phyloP scores from a whole-genome alignment of 352 stramenopile species.

The Pythium phragmitis region DNA sequence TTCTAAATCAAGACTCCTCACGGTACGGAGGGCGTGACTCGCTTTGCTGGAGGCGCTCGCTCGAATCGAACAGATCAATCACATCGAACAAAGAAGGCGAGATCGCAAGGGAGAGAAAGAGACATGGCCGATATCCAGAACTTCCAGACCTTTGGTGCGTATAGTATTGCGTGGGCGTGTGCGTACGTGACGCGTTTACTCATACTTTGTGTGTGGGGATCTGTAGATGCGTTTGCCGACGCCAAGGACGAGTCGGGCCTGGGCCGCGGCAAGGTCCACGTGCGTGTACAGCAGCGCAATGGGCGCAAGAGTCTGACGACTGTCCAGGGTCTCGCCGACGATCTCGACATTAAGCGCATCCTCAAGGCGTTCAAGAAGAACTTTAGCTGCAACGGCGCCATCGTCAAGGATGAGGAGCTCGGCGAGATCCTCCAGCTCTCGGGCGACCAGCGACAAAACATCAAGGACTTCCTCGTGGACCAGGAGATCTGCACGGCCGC shows the following conservation, averaged over 20 bases:
- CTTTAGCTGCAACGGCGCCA: constrained; percentile 99
- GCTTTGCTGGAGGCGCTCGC: not conserved
- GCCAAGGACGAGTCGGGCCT: constrained; percentile 87
- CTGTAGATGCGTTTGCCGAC: constrained; percentile 82
- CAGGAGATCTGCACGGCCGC: constrained; percentile 98
- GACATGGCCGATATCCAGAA: constrained; percentile 87
- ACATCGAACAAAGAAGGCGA: constrained; percentile 2
- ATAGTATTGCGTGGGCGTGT: not conserved
- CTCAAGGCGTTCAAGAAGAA: constrained; percentile 99
- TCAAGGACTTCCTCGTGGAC: constrained; percentile 98
- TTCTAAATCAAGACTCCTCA: constrained; percentile 8
- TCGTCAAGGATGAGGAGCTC: constrained; percentile 98
- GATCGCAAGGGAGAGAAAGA: constrained; percentile 19
- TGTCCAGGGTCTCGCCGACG: constrained; percentile 96
- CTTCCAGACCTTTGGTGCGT: constrained; percentile 88
- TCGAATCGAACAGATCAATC: not conserved
- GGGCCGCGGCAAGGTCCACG: constrained; percentile 93
- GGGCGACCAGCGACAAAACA: constrained; percentile 98
- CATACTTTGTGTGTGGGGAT: not conserved
- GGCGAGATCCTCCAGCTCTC: constrained; percentile 99
- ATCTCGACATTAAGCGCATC: constrained; percentile 99
- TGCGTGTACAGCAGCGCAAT: constrained; percentile 99
- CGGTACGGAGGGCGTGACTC: not conserved
- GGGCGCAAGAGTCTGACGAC: constrained; percentile 99
- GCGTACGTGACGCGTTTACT: not conserved